phyloP scores from a whole-genome alignment of 2,329 filamentous ascomycete species.

The Raffaelea ambrosiae region DNA sequence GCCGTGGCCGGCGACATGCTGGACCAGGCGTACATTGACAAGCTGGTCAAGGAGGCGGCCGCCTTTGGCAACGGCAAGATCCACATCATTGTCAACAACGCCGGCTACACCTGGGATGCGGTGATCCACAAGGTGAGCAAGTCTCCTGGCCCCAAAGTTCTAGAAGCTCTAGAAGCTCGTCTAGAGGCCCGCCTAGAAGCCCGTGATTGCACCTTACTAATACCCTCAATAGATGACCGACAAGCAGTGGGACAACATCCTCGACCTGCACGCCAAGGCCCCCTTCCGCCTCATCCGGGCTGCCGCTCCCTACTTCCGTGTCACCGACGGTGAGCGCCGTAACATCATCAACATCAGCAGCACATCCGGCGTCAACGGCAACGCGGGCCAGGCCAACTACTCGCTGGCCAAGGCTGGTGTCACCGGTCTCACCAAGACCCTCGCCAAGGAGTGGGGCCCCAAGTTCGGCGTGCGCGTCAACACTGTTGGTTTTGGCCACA shows the following conservation, averaged over 20 bases:
- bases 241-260: constrained; percentile 85
- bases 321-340: constrained; percentile 71
- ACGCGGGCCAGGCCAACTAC: constrained; percentile 89
- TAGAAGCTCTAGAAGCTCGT: too few relatives aligned
- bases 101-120: constrained; percentile 87
- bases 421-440: constrained; percentile 75
- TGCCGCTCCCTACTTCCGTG: constrained; percentile 78
- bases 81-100: constrained; percentile 86
- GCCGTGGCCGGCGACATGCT: constrained; percentile 71
- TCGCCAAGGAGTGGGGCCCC: constrained; percentile 88
- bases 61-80: constrained; percentile 82
- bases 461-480: constrained; percentile 75
- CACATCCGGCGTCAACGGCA: constrained; percentile 76
- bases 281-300: constrained; percentile 77
- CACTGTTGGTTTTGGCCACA: constrained; percentile 76
- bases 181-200: too few relatives aligned
- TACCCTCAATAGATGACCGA: constrained; percentile 53
- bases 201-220: too few relatives aligned
- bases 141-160: background rate
- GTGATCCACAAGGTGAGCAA: constrained; percentile 64
- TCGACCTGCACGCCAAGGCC: constrained; percentile 74
- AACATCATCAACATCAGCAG: constrained; percentile 78
- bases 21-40: constrained; percentile 58
- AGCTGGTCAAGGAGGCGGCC: constrained; percentile 65
- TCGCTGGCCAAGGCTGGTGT: constrained; percentile 78